These are phyloP conservation scores for Trichocladium antarcticum DNA, from an alignment of 495 filamentous ascomycete genomes.

Conservation along the genomic window DNA sequence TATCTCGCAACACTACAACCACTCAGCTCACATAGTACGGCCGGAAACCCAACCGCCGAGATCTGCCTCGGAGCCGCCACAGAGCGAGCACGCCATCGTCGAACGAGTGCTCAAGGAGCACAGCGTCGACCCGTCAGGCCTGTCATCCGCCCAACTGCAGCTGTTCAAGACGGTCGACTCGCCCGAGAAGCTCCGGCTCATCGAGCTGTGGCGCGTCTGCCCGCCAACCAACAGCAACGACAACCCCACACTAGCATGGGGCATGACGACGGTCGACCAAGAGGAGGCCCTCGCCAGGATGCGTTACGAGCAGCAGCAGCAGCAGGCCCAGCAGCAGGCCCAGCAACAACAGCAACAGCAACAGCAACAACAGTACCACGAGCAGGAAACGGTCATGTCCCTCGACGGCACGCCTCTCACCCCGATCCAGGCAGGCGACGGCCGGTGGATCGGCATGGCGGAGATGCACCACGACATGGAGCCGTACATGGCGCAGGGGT, in stretches of 20 bases:
- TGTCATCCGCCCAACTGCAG: conserved; percentile 48
- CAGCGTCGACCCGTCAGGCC: conserved; percentile 42
- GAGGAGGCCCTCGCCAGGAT: conserved; percentile 41
- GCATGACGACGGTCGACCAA: conserved; percentile 39
- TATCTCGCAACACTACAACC: conserved; percentile 66
- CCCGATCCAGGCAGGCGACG: conserved; percentile 39
- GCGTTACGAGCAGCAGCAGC: conserved; percentile 40
- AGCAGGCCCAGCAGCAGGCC: conserved; percentile 25
- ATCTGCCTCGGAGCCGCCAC: conserved; percentile 39
- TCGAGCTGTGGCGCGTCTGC: conserved; percentile 57
- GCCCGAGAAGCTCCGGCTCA: conserved; percentile 46
- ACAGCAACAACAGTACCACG: conserved; percentile 16
- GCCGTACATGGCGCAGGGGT: conserved; percentile 62
- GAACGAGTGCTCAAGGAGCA: conserved; percentile 34
- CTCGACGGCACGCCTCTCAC: conserved; percentile 42
- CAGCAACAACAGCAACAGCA: conserved; percentile 21
- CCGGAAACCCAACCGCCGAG: conserved; percentile 25
- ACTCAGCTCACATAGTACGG: conserved; percentile 48
- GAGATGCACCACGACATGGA: conserved; percentile 33
- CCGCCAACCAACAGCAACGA: conserved; percentile 34
- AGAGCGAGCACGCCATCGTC: conserved; percentile 32
- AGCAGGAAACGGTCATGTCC: conserved; percentile 27
- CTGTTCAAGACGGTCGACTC: conserved; percentile 51
- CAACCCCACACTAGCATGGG: conserved; percentile 36
- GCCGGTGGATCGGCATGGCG: conserved; percentile 35